Conservation (phyloP, 331 rosid genomes). For the Malus hybrid region DNA sequence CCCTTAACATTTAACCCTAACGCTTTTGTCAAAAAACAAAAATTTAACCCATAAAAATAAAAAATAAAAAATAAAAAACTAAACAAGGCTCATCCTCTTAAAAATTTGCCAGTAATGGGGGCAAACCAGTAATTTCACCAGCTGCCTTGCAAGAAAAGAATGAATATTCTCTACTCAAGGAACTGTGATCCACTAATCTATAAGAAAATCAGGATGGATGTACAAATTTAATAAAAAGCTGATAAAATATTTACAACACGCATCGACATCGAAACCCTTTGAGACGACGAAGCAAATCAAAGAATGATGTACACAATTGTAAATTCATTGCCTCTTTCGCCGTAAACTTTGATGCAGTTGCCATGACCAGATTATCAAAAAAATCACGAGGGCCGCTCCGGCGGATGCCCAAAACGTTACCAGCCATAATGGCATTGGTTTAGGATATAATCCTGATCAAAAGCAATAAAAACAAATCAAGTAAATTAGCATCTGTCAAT, state of each 20-base stretch:
- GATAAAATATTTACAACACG: conserved; percentile 62
- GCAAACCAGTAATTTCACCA: conserved; percentile 24
- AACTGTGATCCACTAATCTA: conserved; percentile 54
- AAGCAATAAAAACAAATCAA: background rate
- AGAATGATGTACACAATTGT: conserved; percentile 24
- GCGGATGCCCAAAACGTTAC: conserved; percentile 55
- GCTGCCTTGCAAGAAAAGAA: conserved; percentile 29
- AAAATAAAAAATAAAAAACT: background rate
- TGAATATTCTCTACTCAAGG: conserved; percentile 28
- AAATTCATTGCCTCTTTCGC: conserved; percentile 62
- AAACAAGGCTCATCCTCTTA: conserved; percentile 4
- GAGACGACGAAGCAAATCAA: conserved; percentile 54
- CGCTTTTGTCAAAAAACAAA: too few relatives aligned
- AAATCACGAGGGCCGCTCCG: conserved; percentile 42
- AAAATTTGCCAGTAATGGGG: conserved; percentile 17
- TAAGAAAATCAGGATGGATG: conserved; percentile 34
- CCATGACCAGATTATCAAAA: conserved; percentile 75
- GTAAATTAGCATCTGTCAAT: background rate
- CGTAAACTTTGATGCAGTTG: conserved; percentile 54
- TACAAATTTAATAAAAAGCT: conserved; percentile 31
- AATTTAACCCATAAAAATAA: too few relatives aligned
- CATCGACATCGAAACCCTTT: conserved; percentile 26
- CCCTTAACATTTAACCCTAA: too few relatives aligned
- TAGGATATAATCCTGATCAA: conserved; percentile 70
- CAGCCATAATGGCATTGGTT: conserved; percentile 84